phyloP scores from a whole-genome alignment of 2,329 filamentous ascomycete genomes.

The Aureobasidium mangrovei region DNA sequence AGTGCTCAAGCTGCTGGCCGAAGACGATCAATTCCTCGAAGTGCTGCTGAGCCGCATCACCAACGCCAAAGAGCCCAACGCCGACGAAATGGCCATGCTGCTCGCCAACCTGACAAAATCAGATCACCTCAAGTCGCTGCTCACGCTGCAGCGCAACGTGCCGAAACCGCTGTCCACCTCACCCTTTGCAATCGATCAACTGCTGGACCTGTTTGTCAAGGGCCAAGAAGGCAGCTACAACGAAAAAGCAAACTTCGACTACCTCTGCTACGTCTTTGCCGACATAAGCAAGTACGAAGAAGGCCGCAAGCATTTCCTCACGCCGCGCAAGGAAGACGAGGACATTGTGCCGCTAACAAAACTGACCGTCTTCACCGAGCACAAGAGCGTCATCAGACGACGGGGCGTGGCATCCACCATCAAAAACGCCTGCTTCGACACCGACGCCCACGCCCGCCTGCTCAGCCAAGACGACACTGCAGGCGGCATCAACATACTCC shows the following conservation, averaged over 20 bases:
- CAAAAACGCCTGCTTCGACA: slow-evolving; percentile 85
- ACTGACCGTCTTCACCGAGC: slow-evolving; percentile 88
- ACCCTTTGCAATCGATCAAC: slow-evolving; percentile 70
- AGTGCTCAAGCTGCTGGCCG: slow-evolving; percentile 61
- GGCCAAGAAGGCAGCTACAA: slow-evolving; percentile 77
- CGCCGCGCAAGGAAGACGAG: slow-evolving; percentile 62
- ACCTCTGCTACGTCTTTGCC: slow-evolving; percentile 87
- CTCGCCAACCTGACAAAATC: slow-evolving; percentile 85
- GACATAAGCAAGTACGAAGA: slow-evolving; percentile 71
- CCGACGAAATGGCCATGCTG: slow-evolving; percentile 81
- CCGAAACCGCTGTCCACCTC: slow-evolving; percentile 65
- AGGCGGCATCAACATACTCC: slow-evolving; percentile 68
- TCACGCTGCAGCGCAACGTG: slow-evolving; percentile 57
- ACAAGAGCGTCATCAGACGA: slow-evolving; percentile 70
- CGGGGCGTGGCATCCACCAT: slow-evolving; percentile 94
- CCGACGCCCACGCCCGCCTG: slow-evolving; percentile 55
- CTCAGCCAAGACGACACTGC: slow-evolving; percentile 35
- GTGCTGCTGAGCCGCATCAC: slow-evolving; percentile 64
- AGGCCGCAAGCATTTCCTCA: slow-evolving; percentile 46
- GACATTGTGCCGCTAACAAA: slow-evolving; percentile 81
- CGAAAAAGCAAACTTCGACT: slow-evolving; percentile 78
- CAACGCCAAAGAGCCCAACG: slow-evolving; percentile 65
- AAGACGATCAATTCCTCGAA: slow-evolving; percentile 74
- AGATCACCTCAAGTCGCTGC: slow-evolving; percentile 59
- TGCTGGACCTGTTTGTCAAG: slow-evolving; percentile 94